phyloP scores from a whole-genome alignment of 768 basidiomycete species.

The Mycena indigotica region DNA sequence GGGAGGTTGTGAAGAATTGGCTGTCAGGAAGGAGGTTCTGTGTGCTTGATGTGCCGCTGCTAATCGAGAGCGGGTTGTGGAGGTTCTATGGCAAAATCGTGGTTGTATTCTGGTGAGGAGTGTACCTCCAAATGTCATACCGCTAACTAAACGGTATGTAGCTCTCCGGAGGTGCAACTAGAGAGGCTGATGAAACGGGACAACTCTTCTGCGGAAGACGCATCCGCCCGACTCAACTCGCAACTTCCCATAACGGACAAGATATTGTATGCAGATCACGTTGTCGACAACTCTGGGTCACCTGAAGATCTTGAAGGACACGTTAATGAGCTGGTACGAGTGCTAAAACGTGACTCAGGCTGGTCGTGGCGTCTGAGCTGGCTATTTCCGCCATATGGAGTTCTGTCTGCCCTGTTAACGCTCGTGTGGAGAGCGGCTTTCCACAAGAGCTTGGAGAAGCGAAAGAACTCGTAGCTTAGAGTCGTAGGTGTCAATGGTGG shows the following conservation, averaged over 20 bases:
- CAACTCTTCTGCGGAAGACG: constrained; percentile 62
- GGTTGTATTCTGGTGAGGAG: constrained; percentile 86
- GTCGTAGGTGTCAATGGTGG: too few species aligned
- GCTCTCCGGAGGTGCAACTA: constrained; percentile 82
- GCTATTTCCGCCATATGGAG: constrained; percentile 57
- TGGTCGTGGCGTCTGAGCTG: constrained; percentile 66
- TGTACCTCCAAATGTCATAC: too few species aligned
- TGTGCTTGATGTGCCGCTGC: constrained; percentile 86
- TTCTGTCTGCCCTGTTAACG: constrained; percentile 44
- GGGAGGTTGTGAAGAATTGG: constrained; percentile 71
- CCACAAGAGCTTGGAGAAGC: constrained; percentile 1
- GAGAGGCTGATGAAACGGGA: constrained; percentile 82
- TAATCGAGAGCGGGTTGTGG: constrained; percentile 89
- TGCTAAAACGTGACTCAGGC: constrained; percentile 49
- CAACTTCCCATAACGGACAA: constrained; percentile 83
- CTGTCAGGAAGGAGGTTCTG: constrained; percentile 74
- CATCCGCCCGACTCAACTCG: constrained; percentile 70
- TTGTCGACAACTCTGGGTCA: constrained; percentile 88
- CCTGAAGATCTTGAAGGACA: constrained; percentile 61
- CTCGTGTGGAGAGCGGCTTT: constrained; percentile 28
- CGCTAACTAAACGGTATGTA: constrained; percentile 30
- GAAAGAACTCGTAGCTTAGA: constrained; percentile 16
- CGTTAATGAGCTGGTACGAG: constrained; percentile 50
- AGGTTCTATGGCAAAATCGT: constrained; percentile 81
- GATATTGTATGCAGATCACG: constrained; percentile 78